A percentile compares a stretch with the other conserved stretches of the same genome.
Conservation (phyloP, 768 basidiomycete genomes). For the Tulasnella calospora region DNA sequence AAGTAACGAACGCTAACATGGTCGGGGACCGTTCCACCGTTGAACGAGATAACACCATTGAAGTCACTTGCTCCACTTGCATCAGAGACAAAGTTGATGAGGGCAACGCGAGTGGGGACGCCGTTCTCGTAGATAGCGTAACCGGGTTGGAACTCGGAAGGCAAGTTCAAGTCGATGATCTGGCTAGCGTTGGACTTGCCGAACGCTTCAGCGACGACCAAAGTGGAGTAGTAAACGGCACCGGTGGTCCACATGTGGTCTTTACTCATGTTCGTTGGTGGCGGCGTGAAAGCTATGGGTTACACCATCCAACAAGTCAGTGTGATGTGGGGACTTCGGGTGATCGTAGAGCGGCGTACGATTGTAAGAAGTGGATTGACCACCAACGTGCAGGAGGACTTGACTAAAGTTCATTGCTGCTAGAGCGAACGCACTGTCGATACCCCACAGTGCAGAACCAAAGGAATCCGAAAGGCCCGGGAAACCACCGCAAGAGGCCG, state of each 20-base stretch:
- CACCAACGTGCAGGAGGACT: conserved; percentile 47
- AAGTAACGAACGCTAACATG: conserved; percentile 36
- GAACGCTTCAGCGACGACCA: conserved; percentile 46
- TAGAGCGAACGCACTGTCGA: conserved; percentile 46
- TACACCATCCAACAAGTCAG: neutral
- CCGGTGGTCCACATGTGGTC: conserved; percentile 46
- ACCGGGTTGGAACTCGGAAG: conserved; percentile 42
- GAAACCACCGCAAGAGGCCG: conserved; percentile 54
- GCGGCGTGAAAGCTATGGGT: conserved; percentile 48
- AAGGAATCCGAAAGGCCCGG: conserved; percentile 50
- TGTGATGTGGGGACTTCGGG: too few relatives aligned
- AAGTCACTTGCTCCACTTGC: conserved; percentile 41
- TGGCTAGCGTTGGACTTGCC: conserved; percentile 43
- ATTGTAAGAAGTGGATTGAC: conserved; percentile 51
- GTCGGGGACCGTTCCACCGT: conserved; percentile 31
- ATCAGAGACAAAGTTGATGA: conserved; percentile 51
- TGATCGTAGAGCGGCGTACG: conserved; percentile 35
- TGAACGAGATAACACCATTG: conserved; percentile 39
- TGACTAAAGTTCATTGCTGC: conserved; percentile 47
- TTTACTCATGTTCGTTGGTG: conserved; percentile 42
- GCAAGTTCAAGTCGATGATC: conserved; percentile 42
- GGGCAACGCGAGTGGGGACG: conserved; percentile 40
- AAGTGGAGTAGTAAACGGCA: conserved; percentile 47
- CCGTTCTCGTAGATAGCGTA: conserved; percentile 51
- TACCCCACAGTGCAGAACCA: conserved; percentile 48